phyloP scores from a whole-genome alignment of 306 rosid species.

The Cucurbita moschata region DNA sequence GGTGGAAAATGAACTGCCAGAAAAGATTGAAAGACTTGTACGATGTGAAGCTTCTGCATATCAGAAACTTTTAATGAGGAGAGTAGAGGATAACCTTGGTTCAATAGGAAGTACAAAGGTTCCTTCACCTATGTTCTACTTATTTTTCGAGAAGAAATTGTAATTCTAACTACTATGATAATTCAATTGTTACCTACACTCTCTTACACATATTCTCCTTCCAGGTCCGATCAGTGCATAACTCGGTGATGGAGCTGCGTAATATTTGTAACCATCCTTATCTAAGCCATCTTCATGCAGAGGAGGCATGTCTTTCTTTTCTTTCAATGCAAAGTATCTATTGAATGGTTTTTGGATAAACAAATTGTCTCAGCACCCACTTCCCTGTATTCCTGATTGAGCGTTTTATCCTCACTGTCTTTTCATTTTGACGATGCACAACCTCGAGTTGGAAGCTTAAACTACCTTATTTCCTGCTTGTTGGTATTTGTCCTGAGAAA shows the following conservation, averaged over 20 bases:
- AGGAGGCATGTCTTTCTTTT: constrained; percentile 54
- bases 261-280: constrained; percentile 99
- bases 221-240: constrained; percentile 92
- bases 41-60: constrained; percentile 99
- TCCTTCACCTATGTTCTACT: constrained; percentile 3
- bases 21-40: constrained; percentile 89
- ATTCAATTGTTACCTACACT: not conserved
- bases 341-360: not conserved
- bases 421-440: not conserved
- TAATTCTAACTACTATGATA: not conserved
- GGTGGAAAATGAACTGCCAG: constrained; percentile 95
- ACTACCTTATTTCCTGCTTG: constrained; percentile 1
- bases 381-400: not conserved
- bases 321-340: not conserved
- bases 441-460: not conserved
- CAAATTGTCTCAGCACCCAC: not conserved
- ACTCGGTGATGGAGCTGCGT: constrained; percentile 98
- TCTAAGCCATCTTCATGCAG: constrained; percentile 94
- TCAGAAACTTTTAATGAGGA: constrained; percentile 95
- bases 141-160: not conserved
- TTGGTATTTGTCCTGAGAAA: not conserved
- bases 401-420: not conserved
- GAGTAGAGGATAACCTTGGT: constrained; percentile 98
- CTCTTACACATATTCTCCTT: constrained; percentile 6
- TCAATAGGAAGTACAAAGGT: constrained; percentile 78